These are phyloP conservation scores for Leccinum olivaceoglutinosum DNA, from an alignment of 1,284 basidiomycete genomes.

Conservation along the genomic window DNA sequence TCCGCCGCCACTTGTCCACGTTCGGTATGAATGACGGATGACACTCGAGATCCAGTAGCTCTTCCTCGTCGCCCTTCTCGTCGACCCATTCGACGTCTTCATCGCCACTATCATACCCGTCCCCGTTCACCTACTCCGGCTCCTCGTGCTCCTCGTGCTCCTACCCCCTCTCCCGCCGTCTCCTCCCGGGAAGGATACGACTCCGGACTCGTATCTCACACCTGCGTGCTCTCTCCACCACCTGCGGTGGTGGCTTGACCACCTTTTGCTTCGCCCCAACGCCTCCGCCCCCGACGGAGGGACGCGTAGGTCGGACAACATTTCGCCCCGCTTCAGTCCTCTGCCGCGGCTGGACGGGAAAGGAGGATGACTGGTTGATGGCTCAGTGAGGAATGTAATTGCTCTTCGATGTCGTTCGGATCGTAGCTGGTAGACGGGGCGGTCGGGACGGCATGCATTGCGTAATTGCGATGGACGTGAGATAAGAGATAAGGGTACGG, in stretches of 20 bases:
- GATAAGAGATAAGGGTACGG: slow-evolving; percentile 73
- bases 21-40: slow-evolving; percentile 66
- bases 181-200: slow-evolving; percentile 52
- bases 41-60: slow-evolving; percentile 68
- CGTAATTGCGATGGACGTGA: slow-evolving; percentile 56
- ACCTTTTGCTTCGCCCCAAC: slow-evolving; percentile 24
- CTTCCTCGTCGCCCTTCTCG: slow-evolving; percentile 66
- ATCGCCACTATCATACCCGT: slow-evolving; percentile 31
- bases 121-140: slow-evolving; percentile 33
- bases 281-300: no score
- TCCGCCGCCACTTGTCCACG: slow-evolving; percentile 57
- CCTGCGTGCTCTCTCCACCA: slow-evolving; percentile 72
- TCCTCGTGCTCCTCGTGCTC: slow-evolving; percentile 35
- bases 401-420: slow-evolving; percentile 56
- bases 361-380: slow-evolving; percentile 63
- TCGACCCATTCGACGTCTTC: slow-evolving; percentile 64
- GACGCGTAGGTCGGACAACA: slow-evolving; percentile 22
- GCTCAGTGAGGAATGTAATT: slow-evolving; percentile 69
- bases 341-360: slow-evolving; percentile 36
- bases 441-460: slow-evolving; percentile 32
- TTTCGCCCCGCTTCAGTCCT: slow-evolving; percentile 33
- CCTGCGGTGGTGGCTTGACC: slow-evolving; percentile 61
- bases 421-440: slow-evolving; percentile 45
- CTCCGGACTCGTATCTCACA: slow-evolving; percentile 75
- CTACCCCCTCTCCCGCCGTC: slow-evolving; percentile 45